Conservation (phyloP, 345 rosid genomes). For the Moricandia moricandioides region DNA sequence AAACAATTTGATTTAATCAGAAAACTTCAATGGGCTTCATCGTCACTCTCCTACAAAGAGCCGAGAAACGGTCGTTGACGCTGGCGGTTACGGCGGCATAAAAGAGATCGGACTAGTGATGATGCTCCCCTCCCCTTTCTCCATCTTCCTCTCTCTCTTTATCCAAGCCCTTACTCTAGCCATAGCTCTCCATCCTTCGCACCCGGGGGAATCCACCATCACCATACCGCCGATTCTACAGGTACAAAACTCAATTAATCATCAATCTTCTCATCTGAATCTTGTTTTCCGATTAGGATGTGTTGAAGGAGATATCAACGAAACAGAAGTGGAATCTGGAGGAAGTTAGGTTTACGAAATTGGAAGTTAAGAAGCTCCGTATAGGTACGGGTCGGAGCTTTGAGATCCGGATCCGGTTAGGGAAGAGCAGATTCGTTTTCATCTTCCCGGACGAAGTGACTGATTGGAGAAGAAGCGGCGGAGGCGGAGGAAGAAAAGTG, state of each 20-base stretch:
- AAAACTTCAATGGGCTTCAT: constrained; percentile 16
- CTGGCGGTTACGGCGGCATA: constrained; percentile 19
- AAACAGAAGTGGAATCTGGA: constrained; percentile 60
- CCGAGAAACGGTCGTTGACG: constrained; percentile 25
- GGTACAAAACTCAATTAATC: constrained; percentile 32
- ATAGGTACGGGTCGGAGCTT: constrained; percentile 46
- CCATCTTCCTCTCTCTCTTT: constrained; percentile 30
- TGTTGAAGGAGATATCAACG: constrained; percentile 52
- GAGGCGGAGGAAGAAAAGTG: constrained; percentile 19
- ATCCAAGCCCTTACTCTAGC: constrained; percentile 25
- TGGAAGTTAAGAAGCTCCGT: constrained; percentile 49
- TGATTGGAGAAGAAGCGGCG: constrained; percentile 50
- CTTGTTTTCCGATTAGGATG: constrained; percentile 43
- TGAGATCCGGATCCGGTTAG: constrained; percentile 66
- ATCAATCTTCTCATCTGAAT: neutral
- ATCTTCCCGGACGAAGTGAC: constrained; percentile 50
- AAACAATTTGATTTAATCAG: neutral
- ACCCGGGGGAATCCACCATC: constrained; percentile 28
- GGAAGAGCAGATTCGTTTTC: constrained; percentile 48
- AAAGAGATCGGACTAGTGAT: neutral
- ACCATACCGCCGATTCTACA: constrained; percentile 34
- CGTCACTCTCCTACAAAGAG: neutral
- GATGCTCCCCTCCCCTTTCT: constrained; percentile 17
- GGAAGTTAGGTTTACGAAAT: constrained; percentile 37
- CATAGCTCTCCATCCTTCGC: constrained; percentile 35